phyloP scores from a whole-genome alignment of 192 early-diverging fungal genomes.

The Rhizophagus clarus region DNA sequence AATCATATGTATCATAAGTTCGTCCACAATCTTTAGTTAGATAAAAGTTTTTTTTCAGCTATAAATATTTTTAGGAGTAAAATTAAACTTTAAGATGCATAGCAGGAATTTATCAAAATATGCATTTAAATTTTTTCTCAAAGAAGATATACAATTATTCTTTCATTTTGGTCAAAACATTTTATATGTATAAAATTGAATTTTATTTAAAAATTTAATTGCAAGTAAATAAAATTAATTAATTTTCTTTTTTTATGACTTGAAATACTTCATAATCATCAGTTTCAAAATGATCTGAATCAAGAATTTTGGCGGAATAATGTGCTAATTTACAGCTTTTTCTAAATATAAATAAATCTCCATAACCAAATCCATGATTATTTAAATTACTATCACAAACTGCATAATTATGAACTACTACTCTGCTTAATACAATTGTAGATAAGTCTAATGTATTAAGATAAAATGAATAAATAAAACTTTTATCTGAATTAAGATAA shows the following conservation, averaged over 20 bases:
- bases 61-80: too few relatives aligned
- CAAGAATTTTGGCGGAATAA: neutral
- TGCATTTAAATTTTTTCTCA: too few relatives aligned
- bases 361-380: neutral
- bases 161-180: too few relatives aligned
- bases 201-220: too few relatives aligned
- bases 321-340: neutral
- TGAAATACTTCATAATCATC: slow-evolving; percentile 33
- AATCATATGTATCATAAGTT: too few relatives aligned
- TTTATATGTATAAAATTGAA: too few relatives aligned
- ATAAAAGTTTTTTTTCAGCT: too few relatives aligned
- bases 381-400: neutral
- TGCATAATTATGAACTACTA: neutral
- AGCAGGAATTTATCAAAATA: too few relatives aligned
- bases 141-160: too few relatives aligned
- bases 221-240: too few relatives aligned
- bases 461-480: neutral
- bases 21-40: too few relatives aligned
- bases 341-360: slow-evolving; percentile 5
- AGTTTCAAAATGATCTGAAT: neutral
- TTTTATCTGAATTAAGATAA: neutral
- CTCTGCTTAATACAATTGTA: neutral
- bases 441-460: neutral
- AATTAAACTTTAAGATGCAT: too few relatives aligned
- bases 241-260: slow-evolving; percentile 6